phyloP scores from a whole-genome alignment of 768 basidiomycete species.

The Floccularia luteovirens region DNA sequence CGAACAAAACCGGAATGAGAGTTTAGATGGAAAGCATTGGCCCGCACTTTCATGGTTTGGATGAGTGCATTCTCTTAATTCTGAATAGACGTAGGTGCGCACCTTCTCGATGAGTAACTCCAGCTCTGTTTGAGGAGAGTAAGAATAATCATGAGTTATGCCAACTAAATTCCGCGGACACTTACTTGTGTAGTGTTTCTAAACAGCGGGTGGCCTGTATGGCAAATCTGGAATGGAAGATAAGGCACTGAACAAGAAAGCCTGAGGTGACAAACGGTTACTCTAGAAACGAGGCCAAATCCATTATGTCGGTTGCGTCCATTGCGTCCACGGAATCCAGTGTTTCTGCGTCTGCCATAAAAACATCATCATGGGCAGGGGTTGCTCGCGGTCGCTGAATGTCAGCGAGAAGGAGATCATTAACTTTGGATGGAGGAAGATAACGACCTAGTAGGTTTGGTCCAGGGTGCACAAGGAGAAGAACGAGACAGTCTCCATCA shows the following conservation, averaged over 20 bases:
- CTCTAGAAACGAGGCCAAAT: conserved; percentile 72
- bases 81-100: conserved; percentile 1
- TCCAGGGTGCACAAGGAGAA: conserved; percentile 67
- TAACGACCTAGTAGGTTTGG: conserved; percentile 64
- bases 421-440: conserved; percentile 57
- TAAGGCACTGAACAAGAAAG: too few relatives aligned
- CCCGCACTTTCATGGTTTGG: conserved; percentile 50
- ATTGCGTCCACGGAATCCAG: conserved; percentile 39
- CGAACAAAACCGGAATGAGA: conserved; percentile 63
- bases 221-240: conserved; percentile 42
- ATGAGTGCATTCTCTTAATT: conserved; percentile 1
- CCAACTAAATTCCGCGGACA: background rate
- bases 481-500: conserved; percentile 60
- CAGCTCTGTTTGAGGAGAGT: conserved; percentile 27
- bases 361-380: conserved; percentile 38
- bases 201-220: conserved; percentile 70
- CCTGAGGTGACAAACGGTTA: too few relatives aligned
- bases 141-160: conserved; percentile 1
- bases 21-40: conserved; percentile 71
- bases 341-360: conserved; percentile 42
- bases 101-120: conserved; percentile 68
- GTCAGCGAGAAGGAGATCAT: conserved; percentile 59
- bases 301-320: conserved; percentile 65
- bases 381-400: conserved; percentile 30
- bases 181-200: conserved; percentile 56